Conservation (phyloP, 805 yeast species). For the Kregervanrija pseudodelftensis region DNA sequence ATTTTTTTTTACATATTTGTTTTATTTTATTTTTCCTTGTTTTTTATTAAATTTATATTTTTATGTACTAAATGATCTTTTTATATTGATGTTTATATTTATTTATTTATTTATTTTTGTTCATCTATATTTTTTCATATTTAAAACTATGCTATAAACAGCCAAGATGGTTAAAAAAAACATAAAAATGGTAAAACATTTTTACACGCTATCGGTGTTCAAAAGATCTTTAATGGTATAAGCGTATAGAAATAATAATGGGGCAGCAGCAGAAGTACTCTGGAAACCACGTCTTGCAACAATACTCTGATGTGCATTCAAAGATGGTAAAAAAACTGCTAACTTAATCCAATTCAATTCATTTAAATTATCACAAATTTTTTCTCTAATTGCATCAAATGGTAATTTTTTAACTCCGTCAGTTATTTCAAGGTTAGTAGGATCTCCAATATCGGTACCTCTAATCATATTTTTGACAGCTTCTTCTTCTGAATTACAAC, state of each 20-base stretch:
- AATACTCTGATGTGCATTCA: conserved; percentile 83
- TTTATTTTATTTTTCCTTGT: not conserved
- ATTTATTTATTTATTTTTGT: not conserved
- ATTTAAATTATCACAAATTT: conserved; percentile 51
- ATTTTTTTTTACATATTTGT: not conserved
- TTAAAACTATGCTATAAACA: no score
- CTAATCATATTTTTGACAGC: conserved; percentile 1
- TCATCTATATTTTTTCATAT: no score
- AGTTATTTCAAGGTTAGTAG: conserved; percentile 7
- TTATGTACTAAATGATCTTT: not conserved
- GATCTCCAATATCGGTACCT: conserved; percentile 2
- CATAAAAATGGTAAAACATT: not conserved
- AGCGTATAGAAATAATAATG: conserved; percentile 45
- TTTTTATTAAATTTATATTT: not conserved
- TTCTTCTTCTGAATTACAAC: conserved; percentile 5
- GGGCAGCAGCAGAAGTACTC: conserved; percentile 43
- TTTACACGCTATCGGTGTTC: not conserved
- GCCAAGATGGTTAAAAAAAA: no score
- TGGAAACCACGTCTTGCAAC: conserved; percentile 67
- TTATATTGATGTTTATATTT: not conserved
- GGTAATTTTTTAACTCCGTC: conserved; percentile 17
- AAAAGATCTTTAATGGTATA: conserved; percentile 12
- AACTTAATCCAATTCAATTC: conserved; percentile 68
- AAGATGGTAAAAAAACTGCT: conserved; percentile 60
- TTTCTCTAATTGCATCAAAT: conserved; percentile 15